Conservation (phyloP, 345 rosid species). For the Brassica cretica region DNA sequence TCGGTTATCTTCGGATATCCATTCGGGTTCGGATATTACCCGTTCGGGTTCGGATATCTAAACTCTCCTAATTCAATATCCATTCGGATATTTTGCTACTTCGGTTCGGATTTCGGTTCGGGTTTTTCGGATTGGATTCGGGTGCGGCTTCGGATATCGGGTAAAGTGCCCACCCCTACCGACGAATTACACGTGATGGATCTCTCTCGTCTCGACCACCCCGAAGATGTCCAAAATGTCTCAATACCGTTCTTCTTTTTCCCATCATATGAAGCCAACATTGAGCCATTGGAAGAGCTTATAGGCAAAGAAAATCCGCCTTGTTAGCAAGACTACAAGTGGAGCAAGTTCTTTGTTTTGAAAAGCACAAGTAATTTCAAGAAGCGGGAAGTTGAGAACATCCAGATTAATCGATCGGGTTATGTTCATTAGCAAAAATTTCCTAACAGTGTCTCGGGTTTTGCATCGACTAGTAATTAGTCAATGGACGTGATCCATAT, state of each 20-base stretch:
- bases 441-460: not conserved
- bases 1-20: too few relatives aligned
- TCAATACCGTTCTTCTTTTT: not conserved
- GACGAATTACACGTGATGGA: constrained; percentile 48
- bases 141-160: too few relatives aligned
- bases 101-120: too few relatives aligned
- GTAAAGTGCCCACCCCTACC: too few relatives aligned
- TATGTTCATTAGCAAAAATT: not conserved
- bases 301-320: too few relatives aligned
- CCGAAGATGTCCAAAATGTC: not conserved
- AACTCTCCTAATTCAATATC: too few relatives aligned
- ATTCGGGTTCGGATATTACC: too few relatives aligned
- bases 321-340: constrained; percentile 40
- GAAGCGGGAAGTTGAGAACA: constrained; percentile 54
- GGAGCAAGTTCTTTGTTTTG: constrained; percentile 60
- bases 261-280: not conserved
- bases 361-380: constrained; percentile 35
- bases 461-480: not conserved
- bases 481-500: not conserved
- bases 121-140: too few relatives aligned
- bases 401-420: constrained; percentile 40
- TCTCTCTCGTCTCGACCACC: constrained; percentile 36
- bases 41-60: too few relatives aligned
- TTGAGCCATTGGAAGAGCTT: not conserved
- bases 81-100: too few relatives aligned